Evolutionary conservation across 2,329 filamentous ascomycete species (phyloP).

Genomic region (Chaetothyriales sp.): DNA sequence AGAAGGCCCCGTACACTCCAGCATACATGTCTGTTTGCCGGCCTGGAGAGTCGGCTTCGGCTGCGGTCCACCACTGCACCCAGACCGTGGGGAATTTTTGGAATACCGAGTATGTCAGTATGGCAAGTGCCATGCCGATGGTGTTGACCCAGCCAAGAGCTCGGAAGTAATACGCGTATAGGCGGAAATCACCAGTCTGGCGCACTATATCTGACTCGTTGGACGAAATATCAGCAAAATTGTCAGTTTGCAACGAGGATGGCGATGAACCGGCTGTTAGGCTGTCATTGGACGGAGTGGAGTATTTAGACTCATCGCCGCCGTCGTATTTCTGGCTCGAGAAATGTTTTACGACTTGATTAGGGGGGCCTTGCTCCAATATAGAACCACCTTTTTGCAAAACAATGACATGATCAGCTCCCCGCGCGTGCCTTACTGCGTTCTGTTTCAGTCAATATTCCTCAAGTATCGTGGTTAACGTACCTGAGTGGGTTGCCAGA

Average conservation of each 20-base stretch:
- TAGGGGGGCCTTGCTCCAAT: conserved; percentile 31
- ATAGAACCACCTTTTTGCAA: conserved; percentile 27
- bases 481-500: conserved; percentile 22
- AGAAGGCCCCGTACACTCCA: conserved; percentile 3
- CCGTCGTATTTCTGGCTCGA: conserved; percentile 12
- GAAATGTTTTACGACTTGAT: conserved; percentile 9
- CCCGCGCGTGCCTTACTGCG: conserved; percentile 28
- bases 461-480: too few species aligned
- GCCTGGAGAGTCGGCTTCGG: conserved; percentile 8
- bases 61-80: conserved; percentile 14
- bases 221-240: conserved; percentile 30
- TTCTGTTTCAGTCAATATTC: too few species aligned
- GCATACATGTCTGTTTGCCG: conserved; percentile 6
- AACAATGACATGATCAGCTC: conserved; percentile 30
- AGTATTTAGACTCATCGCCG: conserved; percentile 7
- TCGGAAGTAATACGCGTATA: conserved; percentile 23
- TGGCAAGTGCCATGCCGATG: conserved; percentile 7
- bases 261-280: too few species aligned
- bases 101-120: conserved; percentile 3
- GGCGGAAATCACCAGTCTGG: conserved; percentile 23
- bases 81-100: conserved; percentile 9
- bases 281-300: too few species aligned
- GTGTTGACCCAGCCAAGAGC: conserved; percentile 18
- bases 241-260: too few species aligned
- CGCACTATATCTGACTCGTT: conserved; percentile 24